Evolutionary conservation across 2,329 filamentous ascomycete genomes (phyloP).

Genomic region (Colletotrichum higginsianum): DNA sequence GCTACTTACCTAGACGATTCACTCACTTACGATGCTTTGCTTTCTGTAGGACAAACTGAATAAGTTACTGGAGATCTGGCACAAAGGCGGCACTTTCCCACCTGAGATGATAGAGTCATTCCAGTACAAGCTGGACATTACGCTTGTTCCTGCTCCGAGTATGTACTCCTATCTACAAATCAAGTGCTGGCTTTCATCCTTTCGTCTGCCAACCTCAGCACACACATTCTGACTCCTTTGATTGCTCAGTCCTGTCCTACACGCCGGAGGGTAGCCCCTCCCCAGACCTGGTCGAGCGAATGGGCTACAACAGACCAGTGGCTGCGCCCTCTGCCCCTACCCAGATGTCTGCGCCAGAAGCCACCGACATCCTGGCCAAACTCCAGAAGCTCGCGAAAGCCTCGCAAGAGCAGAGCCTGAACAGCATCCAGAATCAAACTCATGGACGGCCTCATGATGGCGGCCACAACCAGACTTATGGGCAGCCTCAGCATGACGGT

Average conservation of each 20-base stretch:
- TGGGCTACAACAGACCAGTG: conserved; percentile 48
- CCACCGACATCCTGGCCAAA: conserved; percentile 80
- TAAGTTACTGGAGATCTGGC: conserved; percentile 98
- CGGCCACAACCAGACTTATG: conserved; percentile 46
- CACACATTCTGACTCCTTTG: conserved; percentile 17
- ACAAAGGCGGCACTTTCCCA: conserved; percentile 94
- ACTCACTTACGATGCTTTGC: conserved; percentile 58
- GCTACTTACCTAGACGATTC: conserved; percentile 14
- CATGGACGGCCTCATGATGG: conserved; percentile 9
- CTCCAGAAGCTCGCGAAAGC: conserved; percentile 72
- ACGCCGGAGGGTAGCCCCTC: conserved; percentile 78
- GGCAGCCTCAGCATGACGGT: conserved; percentile 44
- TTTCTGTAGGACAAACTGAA: conserved; percentile 90
- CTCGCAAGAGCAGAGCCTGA: conserved; percentile 58
- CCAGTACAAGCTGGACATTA: conserved; percentile 82
- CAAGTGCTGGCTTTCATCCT: conserved; percentile 27
- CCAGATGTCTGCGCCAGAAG: conserved; percentile 58
- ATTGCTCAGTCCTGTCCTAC: conserved; percentile 73
- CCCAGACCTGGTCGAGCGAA: conserved; percentile 58
- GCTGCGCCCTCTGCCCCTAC: conserved; percentile 55
- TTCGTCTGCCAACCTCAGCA: not conserved
- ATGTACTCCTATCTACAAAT: conserved; percentile 60
- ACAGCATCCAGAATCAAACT: conserved; percentile 46
- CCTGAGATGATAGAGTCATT: conserved; percentile 83
- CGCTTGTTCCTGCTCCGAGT: conserved; percentile 68